These are phyloP conservation scores for Myriosclerotinia scirpicola DNA, from an alignment of 2,329 filamentous ascomycete genomes.

Conservation along the genomic window DNA sequence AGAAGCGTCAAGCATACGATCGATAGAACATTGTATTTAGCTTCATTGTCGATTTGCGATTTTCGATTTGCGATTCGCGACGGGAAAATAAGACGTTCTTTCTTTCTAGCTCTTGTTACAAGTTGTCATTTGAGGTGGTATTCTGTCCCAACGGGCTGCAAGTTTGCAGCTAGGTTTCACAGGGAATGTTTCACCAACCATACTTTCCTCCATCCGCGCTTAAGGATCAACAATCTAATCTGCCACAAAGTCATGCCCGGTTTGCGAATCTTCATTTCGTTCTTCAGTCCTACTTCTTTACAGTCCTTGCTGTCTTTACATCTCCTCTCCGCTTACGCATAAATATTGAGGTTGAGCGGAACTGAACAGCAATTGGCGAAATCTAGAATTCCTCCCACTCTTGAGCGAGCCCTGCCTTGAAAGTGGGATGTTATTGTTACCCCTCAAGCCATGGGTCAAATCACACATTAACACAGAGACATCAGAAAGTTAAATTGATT, in stretches of 20 bases:
- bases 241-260: background rate
- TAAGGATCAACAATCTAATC: too few relatives aligned
- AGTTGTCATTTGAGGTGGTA: background rate
- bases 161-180: background rate
- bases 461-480: background rate
- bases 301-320: background rate
- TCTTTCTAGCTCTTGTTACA: background rate
- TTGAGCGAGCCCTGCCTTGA: background rate
- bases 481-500: constrained; percentile 1
- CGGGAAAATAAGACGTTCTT: background rate
- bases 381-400: background rate
- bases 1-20: background rate
- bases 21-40: background rate
- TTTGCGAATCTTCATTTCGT: background rate
- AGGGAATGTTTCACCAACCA: background rate
- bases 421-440: constrained; percentile 8
- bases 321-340: background rate
- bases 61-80: background rate
- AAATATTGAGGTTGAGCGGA: background rate
- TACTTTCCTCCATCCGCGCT: background rate
- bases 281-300: background rate
- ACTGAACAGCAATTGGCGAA: background rate
- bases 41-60: background rate
- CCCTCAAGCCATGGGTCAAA: constrained; percentile 10
- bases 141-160: too few relatives aligned